Conservation (phyloP, 164 flowering plant genomes). For the Vitis amurensis region DNA sequence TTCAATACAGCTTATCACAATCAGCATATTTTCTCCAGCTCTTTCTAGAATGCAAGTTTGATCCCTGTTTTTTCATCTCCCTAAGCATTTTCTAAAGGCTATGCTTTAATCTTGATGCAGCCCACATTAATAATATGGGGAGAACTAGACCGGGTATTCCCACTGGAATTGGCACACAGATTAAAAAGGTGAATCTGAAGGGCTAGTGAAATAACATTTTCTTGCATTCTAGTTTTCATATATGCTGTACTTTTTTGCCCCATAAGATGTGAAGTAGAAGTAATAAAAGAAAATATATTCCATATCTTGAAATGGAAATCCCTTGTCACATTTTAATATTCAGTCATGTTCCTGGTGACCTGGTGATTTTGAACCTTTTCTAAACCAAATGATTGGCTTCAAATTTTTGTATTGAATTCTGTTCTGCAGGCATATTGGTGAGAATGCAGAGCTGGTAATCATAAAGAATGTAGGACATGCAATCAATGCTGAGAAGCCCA, state of each 20-base stretch:
- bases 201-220: background rate
- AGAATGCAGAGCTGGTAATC: conserved; percentile 39
- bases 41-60: background rate
- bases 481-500: conserved; percentile 56
- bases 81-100: background rate
- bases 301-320: background rate
- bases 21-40: background rate
- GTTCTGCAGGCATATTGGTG: conserved; percentile 43
- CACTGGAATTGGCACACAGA: conserved; percentile 53
- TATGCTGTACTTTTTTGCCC: background rate
- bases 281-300: too few species aligned
- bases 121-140: conserved; percentile 61
- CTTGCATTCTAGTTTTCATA: too few species aligned
- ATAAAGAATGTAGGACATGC: conserved; percentile 70
- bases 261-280: too few species aligned
- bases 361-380: too few species aligned
- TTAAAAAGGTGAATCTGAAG: conserved; percentile 32
- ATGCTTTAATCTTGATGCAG: conserved; percentile 28
- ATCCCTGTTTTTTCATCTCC: background rate
- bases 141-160: conserved; percentile 53
- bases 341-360: background rate
- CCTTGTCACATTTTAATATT: background rate
- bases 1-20: too few species aligned
- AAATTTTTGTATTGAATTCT: background rate
- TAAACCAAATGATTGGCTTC: background rate